These are phyloP conservation scores for Fusarium xyrophilum DNA, from an alignment of 2,329 filamentous ascomycete genomes.

Conservation along the genomic window DNA sequence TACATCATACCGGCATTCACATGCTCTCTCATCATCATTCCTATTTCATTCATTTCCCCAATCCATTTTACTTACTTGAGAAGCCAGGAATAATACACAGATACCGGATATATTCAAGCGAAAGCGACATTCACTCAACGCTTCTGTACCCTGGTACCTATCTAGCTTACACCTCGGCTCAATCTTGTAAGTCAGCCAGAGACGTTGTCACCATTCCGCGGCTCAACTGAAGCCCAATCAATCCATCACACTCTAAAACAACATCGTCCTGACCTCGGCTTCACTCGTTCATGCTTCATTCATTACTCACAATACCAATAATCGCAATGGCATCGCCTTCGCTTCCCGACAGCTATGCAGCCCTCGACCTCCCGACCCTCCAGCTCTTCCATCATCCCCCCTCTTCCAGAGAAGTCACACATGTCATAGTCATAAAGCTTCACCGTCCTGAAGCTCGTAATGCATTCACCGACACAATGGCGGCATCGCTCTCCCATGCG, in stretches of 20 bases:
- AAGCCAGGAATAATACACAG: neutral
- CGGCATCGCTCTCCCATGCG: constrained; percentile 63
- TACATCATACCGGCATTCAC: constrained; percentile 6
- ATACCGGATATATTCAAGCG: neutral
- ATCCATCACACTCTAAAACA: constrained; percentile 15
- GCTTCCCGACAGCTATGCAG: constrained; percentile 50
- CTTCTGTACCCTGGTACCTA: neutral
- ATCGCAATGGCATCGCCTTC: constrained; percentile 35
- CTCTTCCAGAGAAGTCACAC: constrained; percentile 62
- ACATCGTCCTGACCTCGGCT: constrained; percentile 3
- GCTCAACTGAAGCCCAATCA: constrained; percentile 8
- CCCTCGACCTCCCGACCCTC: constrained; percentile 53
- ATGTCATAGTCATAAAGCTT: constrained; percentile 67
- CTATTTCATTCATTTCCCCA: neutral
- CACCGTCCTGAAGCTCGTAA: constrained; percentile 71
- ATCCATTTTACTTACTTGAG: neutral
- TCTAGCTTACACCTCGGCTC: constrained; percentile 11
- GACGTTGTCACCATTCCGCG: constrained; percentile 7
- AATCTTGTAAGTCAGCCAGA: constrained; percentile 20
- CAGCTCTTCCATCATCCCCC: constrained; percentile 57
- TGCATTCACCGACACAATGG: constrained; percentile 72
- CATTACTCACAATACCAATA: neutral
- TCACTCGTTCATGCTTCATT: neutral
- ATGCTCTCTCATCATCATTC: neutral
- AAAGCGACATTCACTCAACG: neutral